Evolutionary conservation across 768 basidiomycete genomes (phyloP), one percentile per base, ranked within the genome.

Genomic region (Russula dissimulans): DNA sequence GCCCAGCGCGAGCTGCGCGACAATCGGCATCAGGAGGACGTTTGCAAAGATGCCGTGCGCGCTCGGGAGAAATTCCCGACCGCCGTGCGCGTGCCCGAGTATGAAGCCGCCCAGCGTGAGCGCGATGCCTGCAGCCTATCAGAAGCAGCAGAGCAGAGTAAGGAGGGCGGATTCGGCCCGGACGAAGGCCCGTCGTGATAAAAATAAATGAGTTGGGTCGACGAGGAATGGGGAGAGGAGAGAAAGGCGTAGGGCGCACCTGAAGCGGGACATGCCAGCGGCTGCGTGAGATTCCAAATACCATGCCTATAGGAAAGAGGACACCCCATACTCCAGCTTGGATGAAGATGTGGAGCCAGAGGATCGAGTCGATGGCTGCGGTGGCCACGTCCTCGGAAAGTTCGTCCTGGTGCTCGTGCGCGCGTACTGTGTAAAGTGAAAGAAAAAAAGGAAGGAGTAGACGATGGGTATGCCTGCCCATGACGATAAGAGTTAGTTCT

Each of bases 201-300:
- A 26, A 26, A 26, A 10, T 36, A 36, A 36, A 10, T 10, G 34
- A 36, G 22, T 26, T 26, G 22, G 22, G 22, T 36, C 34, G 34
- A 36, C 1, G 34, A 36, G 10, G 10, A 36, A 36, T 2, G 26
- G 31, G 15, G 22, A 11, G 17, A 41, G 10, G 22, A 11, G 15
- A 4, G 1, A 48, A 22, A 29, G 18, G 32, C 17, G 31, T 9
- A 17, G 12, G 46, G 67, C 78, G 42, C 52, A 86, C 89, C 74
- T 95, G 94, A 5, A 93, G 70, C 5, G 94, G 93, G 46, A 94
- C 91, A 71, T 97, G 94, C 85, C 89, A 95, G 67, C 84, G 80
- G 71, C 91, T 94, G 60, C 84, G 78, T n/a, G 82, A 73, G 15
- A 91, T 73, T 17, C 86, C 86, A 4, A 89, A 72, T 0, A 89